Evolutionary conservation across 2,329 filamentous ascomycete genomes (phyloP).

Genomic region (Exophiala oligosperma): DNA sequence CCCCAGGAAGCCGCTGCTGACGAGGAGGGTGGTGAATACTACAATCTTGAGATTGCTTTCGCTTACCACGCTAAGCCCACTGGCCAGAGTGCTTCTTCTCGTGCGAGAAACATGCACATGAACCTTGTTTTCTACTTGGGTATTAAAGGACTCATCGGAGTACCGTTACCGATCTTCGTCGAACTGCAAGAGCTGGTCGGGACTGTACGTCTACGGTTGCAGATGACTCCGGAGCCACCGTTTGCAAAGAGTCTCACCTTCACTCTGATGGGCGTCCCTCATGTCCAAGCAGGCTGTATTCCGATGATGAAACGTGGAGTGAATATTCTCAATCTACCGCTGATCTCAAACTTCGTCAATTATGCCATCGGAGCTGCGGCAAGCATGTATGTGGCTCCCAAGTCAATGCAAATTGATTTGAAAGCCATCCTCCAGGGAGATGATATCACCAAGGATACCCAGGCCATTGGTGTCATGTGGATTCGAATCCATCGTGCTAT

Average conservation of each 20-base stretch:
- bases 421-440: conserved; percentile 89
- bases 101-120: conserved; percentile 96
- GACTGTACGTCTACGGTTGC: conserved; percentile 77
- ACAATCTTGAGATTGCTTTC: conserved; percentile 87
- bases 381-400: conserved; percentile 90
- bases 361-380: conserved; percentile 86
- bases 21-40: conserved; percentile 87
- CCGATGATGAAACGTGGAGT: conserved; percentile 90
- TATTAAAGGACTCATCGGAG: conserved; percentile 82
- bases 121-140: conserved; percentile 92
- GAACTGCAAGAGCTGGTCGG: conserved; percentile 89
- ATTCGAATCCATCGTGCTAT: conserved; percentile 85
- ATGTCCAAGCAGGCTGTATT: conserved; percentile 83
- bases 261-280: conserved; percentile 90
- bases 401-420: conserved; percentile 89
- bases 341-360: conserved; percentile 97
- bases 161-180: conserved; percentile 84
- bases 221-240: conserved; percentile 85
- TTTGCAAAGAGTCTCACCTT: conserved; percentile 91
- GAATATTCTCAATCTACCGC: conserved; percentile 85
- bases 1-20: conserved; percentile 83
- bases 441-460: conserved; percentile 80
- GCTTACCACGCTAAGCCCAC: conserved; percentile 87
- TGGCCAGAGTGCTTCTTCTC: conserved; percentile 68
- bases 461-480: conserved; percentile 86